Evolutionary conservation across 2,329 filamentous ascomycete species (phyloP).

Genomic region (Fusarium foetens): DNA sequence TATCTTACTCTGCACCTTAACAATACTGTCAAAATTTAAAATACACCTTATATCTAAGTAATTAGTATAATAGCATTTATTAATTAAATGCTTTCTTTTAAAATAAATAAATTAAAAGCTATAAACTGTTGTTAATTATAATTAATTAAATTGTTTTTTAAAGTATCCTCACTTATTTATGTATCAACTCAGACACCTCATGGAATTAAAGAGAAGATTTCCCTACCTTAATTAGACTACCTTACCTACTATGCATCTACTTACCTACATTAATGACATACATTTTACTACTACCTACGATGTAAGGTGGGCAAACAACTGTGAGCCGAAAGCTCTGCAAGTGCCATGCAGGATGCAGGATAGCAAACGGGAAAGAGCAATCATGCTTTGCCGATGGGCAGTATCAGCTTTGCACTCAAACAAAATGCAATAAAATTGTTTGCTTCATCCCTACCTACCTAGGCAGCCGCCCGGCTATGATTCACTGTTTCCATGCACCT

Average conservation of each 20-base stretch:
- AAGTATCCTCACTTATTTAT: background rate
- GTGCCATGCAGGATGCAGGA: constrained; percentile 2
- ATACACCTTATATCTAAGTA: background rate
- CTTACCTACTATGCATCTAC: background rate
- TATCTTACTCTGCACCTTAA: background rate
- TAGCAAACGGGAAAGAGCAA: constrained; percentile 2
- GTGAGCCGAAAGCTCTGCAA: background rate
- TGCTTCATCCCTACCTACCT: background rate
- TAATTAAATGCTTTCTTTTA: background rate
- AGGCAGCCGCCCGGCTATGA: background rate
- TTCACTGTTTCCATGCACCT: background rate
- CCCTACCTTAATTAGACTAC: background rate
- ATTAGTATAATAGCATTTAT: background rate
- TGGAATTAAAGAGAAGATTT: background rate
- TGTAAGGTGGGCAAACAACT: background rate
- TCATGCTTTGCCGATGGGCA: background rate
- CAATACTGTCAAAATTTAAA: too few species aligned
- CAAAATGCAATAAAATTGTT: background rate
- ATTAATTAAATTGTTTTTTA: too few species aligned
- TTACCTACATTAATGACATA: too few species aligned
- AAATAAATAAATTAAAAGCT: background rate
- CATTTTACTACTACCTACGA: background rate
- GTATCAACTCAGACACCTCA: background rate
- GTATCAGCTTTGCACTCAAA: background rate
- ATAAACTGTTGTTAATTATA: too few species aligned